phyloP scores from a whole-genome alignment of 2,329 filamentous ascomycete species.

The Fusarium sp. region DNA sequence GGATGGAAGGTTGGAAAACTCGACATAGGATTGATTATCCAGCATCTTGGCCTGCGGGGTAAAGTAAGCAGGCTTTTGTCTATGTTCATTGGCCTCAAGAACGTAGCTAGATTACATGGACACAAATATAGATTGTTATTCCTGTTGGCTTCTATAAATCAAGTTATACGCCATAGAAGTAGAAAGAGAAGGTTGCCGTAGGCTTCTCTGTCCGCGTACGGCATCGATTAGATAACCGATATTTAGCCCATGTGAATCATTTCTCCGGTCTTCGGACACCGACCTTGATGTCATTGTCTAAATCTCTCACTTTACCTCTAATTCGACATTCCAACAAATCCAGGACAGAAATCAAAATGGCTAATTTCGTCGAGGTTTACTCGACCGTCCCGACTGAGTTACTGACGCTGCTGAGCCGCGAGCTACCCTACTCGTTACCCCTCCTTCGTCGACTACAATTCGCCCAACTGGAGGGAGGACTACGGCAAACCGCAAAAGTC shows the following conservation, averaged over 20 bases:
- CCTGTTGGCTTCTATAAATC: too few species aligned
- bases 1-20: too few species aligned
- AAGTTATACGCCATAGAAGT: too few species aligned
- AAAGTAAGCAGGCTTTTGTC: too few species aligned
- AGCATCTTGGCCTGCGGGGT: too few species aligned
- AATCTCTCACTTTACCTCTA: neutral
- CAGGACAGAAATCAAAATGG: conserved; percentile 20
- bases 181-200: too few species aligned
- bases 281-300: neutral
- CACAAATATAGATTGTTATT: too few species aligned
- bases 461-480: conserved; percentile 56
- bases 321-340: neutral
- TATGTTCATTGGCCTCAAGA: too few species aligned
- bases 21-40: too few species aligned
- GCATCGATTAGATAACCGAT: conserved; percentile 29
- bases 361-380: conserved; percentile 38
- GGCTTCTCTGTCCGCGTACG: neutral
- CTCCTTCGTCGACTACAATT: conserved; percentile 73
- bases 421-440: conserved; percentile 69
- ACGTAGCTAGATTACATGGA: too few species aligned
- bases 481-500: conserved; percentile 57
- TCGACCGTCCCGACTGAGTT: conserved; percentile 52
- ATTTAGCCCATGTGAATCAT: conserved; percentile 31
- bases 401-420: conserved; percentile 59
- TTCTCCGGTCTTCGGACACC: neutral